These are phyloP conservation scores for Graphilbum ipis-grandicollis DNA, from an alignment of 2,329 filamentous ascomycete species.

Conservation along the genomic window DNA sequence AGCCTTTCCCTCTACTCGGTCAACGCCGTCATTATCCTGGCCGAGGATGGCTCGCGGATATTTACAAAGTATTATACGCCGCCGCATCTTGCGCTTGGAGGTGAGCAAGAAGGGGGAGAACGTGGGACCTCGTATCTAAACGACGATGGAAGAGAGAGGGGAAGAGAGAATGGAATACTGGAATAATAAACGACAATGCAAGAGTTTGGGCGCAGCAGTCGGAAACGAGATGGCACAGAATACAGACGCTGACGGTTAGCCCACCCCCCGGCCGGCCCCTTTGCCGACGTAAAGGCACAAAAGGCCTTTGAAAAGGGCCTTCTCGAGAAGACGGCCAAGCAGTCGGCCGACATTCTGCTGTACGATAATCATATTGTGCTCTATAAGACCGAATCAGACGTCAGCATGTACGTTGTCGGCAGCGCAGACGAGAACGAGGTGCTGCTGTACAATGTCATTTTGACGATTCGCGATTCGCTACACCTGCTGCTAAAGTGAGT, in stretches of 20 bases:
- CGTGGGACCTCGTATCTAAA: too few species aligned
- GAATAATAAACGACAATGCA: not conserved
- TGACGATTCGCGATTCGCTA: constrained; percentile 78
- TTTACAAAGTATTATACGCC: constrained; percentile 81
- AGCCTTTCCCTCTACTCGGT: constrained; percentile 12
- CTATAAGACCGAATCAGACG: constrained; percentile 95
- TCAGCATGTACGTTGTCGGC: constrained; percentile 86
- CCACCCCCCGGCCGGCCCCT: constrained; percentile 30
- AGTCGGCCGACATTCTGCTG: constrained; percentile 87
- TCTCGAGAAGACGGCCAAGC: constrained; percentile 86
- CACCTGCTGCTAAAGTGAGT: constrained; percentile 73
- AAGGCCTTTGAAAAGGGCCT: constrained; percentile 95
- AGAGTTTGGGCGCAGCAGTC: too few species aligned
- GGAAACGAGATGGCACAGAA: too few species aligned
- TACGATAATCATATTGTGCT: constrained; percentile 94
- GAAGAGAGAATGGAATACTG: not conserved
- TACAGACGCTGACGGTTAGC: not conserved
- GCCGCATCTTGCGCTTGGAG: constrained; percentile 28
- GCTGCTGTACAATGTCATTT: constrained; percentile 81
- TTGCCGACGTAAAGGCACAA: constrained; percentile 80
- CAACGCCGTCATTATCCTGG: constrained; percentile 35
- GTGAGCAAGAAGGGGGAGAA: not conserved
- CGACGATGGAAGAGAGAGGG: not conserved
- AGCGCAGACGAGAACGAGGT: constrained; percentile 92
- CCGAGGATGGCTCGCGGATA: constrained; percentile 79